phyloP scores from a whole-genome alignment of 768 basidiomycete species.

The Zangia roseola region DNA sequence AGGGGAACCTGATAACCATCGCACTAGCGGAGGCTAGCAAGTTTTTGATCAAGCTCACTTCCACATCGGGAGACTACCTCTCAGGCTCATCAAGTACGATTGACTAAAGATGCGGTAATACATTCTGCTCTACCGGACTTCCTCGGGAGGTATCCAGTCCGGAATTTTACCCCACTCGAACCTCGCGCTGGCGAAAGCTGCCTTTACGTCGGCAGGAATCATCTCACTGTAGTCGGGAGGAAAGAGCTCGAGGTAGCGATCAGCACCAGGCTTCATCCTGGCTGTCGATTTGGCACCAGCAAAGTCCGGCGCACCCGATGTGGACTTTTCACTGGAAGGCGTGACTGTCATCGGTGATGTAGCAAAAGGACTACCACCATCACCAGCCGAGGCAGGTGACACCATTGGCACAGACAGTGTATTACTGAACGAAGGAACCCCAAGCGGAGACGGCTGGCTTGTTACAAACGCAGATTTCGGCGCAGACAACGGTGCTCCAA shows the following conservation, averaged over 20 bases:
- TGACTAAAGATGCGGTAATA: too few species aligned
- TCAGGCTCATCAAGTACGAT: too few species aligned
- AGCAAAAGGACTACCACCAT: constrained; percentile 24
- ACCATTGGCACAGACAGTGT: constrained; percentile 17
- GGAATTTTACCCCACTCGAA: constrained; percentile 74
- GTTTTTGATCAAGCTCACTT: neutral
- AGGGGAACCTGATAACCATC: constrained; percentile 11
- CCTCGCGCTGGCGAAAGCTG: constrained; percentile 52
- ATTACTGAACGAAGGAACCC: constrained; percentile 19
- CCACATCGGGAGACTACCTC: constrained; percentile 13
- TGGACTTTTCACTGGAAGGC: constrained; percentile 20
- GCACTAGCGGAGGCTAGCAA: too few species aligned
- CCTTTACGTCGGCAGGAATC: constrained; percentile 48
- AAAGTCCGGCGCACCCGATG: constrained; percentile 34
- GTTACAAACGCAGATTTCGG: constrained; percentile 19
- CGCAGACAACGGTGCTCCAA: constrained; percentile 7
- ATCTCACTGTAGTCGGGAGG: constrained; percentile 58
- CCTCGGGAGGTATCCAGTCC: constrained; percentile 70
- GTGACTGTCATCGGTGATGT: constrained; percentile 25
- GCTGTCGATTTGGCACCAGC: constrained; percentile 27
- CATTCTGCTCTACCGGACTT: constrained; percentile 43
- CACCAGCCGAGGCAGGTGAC: constrained; percentile 20
- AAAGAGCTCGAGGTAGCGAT: constrained; percentile 55
- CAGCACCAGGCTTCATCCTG: constrained; percentile 44
- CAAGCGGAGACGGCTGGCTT: constrained; percentile 27